Conservation (phyloP, 2,329 filamentous ascomycete species). For the Cytospora mali region DNA sequence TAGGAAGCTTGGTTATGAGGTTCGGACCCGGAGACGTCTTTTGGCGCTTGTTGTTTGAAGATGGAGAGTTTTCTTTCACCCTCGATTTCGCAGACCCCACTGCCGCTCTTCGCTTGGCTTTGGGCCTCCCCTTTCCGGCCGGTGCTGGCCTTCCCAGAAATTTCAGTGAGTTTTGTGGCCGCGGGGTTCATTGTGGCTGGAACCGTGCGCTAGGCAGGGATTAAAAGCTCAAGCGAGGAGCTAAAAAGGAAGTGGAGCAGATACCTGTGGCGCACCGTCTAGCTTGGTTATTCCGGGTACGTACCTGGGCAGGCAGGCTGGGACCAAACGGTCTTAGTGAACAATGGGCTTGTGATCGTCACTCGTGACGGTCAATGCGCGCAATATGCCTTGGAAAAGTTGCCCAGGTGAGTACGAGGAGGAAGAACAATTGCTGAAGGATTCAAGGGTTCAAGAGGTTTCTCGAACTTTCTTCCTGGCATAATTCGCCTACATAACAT, state of each 20-base stretch:
- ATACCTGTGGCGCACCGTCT: neutral
- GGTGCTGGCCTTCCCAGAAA: conserved; percentile 22
- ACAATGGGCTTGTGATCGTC: neutral
- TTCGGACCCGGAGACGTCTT: conserved; percentile 26
- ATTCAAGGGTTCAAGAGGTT: no score
- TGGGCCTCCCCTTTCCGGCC: conserved; percentile 8
- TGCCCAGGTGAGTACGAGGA: no score
- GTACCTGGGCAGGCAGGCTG: neutral
- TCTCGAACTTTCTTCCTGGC: no score
- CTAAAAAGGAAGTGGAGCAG: neutral
- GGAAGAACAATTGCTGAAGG: neutral
- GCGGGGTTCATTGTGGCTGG: conserved; percentile 25
- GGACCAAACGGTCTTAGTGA: neutral
- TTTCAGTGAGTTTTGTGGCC: conserved; percentile 27
- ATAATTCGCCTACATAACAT: no score
- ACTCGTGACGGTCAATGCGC: neutral
- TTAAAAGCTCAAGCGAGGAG: neutral
- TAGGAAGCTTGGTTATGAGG: conserved; percentile 23
- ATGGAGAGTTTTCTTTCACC: conserved; percentile 25
- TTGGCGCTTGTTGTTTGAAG: conserved; percentile 19
- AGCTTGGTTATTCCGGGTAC: neutral
- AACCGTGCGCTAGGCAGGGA: conserved; percentile 21
- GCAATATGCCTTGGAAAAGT: neutral
- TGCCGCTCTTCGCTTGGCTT: conserved; percentile 20
- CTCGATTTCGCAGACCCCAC: conserved; percentile 24